Conservation (phyloP, 2,329 filamentous ascomycete genomes). For the Arthroderma uncinatum region DNA sequence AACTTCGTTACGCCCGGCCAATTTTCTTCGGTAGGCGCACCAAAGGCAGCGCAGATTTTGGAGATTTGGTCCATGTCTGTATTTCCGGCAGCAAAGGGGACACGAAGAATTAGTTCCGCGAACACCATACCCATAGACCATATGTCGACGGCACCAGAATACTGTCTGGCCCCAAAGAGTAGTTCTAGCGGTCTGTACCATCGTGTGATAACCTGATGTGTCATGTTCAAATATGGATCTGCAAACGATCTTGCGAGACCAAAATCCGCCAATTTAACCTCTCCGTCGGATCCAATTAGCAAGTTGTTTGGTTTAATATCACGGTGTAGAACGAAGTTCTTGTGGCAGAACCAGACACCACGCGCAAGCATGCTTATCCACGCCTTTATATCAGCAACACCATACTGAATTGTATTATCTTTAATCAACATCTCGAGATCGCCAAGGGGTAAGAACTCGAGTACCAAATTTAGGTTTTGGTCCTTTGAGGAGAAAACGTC, state of each 20-base stretch:
- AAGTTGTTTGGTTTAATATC: constrained; percentile 99
- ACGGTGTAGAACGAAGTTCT: constrained; percentile 84
- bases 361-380: constrained; percentile 98
- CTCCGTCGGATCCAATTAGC: constrained; percentile 82
- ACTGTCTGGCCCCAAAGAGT: constrained; percentile 79
- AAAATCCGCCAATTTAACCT: constrained; percentile 95
- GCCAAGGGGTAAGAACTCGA: constrained; percentile 87
- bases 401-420: constrained; percentile 72
- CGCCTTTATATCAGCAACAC: constrained; percentile 82
- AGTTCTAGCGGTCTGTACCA: constrained; percentile 96
- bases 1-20: constrained; percentile 86
- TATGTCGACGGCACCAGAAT: constrained; percentile 81
- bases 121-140: constrained; percentile 93
- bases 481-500: constrained; percentile 93
- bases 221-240: constrained; percentile 83
- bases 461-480: constrained; percentile 89
- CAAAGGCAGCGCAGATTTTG: constrained; percentile 73
- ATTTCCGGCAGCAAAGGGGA: constrained; percentile 72
- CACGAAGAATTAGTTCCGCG: constrained; percentile 74
- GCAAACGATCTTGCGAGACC: constrained; percentile 83
- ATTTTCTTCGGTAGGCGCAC: constrained; percentile 83
- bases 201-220: constrained; percentile 83
- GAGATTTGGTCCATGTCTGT: constrained; percentile 78
- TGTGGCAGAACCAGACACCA: constrained; percentile 93
- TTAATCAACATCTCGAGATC: constrained; percentile 92